These are phyloP conservation scores for Sicyos edulis DNA, from an alignment of 306 rosid species.

Conservation along the genomic window DNA sequence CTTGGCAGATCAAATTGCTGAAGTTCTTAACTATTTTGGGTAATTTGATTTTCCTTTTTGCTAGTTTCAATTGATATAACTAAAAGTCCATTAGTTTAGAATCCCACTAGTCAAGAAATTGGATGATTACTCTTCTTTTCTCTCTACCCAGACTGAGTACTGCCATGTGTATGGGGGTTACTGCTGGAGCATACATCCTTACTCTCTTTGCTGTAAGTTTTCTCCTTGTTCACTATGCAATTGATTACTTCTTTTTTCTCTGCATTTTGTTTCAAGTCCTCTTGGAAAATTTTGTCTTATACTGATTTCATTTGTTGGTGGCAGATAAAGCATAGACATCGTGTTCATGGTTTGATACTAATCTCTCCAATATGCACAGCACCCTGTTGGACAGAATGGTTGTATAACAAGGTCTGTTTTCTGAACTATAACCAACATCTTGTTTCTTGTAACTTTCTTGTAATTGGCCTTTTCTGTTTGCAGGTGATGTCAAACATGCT, in stretches of 20 bases:
- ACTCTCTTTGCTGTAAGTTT: slow-evolving; percentile 82
- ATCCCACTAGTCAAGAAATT: not conserved
- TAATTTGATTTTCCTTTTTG: slow-evolving; percentile 28
- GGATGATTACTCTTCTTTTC: slow-evolving; percentile 13
- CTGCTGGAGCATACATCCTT: slow-evolving; percentile 93
- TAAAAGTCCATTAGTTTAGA: not conserved
- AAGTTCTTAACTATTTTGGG: slow-evolving; percentile 90
- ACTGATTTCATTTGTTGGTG: slow-evolving; percentile 27
- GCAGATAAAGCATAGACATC: slow-evolving; percentile 83
- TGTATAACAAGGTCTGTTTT: slow-evolving; percentile 71
- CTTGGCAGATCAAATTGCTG: slow-evolving; percentile 91
- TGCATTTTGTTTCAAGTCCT: slow-evolving; percentile 6
- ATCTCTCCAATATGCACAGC: slow-evolving; percentile 81
- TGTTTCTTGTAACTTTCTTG: slow-evolving; percentile 19
- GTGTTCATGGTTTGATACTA: slow-evolving; percentile 83
- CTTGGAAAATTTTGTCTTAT: not conserved
- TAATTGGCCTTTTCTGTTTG: slow-evolving; percentile 19
- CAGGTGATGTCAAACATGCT: slow-evolving; percentile 84
- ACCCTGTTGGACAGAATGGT: slow-evolving; percentile 95
- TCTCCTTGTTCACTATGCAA: slow-evolving; percentile 9
- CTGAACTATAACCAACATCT: slow-evolving; percentile 23
- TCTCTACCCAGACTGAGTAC: slow-evolving; percentile 55
- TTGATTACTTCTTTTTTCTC: slow-evolving; percentile 8
- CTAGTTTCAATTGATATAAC: not conserved
- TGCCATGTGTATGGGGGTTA: slow-evolving; percentile 95